Percentiles rank a stretch among this genome's conserved stretches.
These are phyloP conservation scores for Abrus precatorius DNA, from an alignment of 306 rosid species.

Conservation along the genomic window DNA sequence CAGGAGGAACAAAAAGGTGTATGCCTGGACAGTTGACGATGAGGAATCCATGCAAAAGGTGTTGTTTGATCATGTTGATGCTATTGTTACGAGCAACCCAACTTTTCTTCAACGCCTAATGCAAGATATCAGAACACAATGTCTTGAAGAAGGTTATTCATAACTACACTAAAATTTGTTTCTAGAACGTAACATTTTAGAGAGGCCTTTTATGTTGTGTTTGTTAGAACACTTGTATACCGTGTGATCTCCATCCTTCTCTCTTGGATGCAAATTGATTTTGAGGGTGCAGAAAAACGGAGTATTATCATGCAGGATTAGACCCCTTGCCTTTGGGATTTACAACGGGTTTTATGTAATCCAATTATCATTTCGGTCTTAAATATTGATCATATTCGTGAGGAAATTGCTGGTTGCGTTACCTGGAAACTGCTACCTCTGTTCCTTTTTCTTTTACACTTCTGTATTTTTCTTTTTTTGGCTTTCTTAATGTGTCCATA, in stretches of 20 bases:
- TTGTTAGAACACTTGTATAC: conserved; percentile 2
- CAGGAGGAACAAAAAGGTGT: conserved; percentile 85
- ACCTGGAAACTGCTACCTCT: too few relatives aligned
- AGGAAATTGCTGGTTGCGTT: neutral
- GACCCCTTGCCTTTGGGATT: neutral
- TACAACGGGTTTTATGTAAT: neutral
- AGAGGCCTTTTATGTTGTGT: conserved; percentile 13
- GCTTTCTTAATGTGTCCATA: too few relatives aligned
- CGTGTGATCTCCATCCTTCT: conserved; percentile 31
- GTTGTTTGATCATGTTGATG: conserved; percentile 81
- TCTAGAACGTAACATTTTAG: conserved; percentile 3
- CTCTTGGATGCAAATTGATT: conserved; percentile 30
- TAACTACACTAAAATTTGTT: conserved; percentile 51
- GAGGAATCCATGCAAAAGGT: conserved; percentile 70
- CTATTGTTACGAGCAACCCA: conserved; percentile 85
- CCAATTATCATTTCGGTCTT: neutral
- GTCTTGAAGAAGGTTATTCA: conserved; percentile 85
- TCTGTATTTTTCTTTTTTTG: too few relatives aligned
- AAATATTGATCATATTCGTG: neutral
- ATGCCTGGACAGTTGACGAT: conserved; percentile 94
- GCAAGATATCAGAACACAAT: conserved; percentile 72
- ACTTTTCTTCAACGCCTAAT: conserved; percentile 71
- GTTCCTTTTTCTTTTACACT: too few relatives aligned
- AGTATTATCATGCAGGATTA: neutral
- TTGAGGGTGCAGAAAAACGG: neutral